phyloP scores from a whole-genome alignment of 2,329 filamentous ascomycete species.

The Colletotrichum falcatum region DNA sequence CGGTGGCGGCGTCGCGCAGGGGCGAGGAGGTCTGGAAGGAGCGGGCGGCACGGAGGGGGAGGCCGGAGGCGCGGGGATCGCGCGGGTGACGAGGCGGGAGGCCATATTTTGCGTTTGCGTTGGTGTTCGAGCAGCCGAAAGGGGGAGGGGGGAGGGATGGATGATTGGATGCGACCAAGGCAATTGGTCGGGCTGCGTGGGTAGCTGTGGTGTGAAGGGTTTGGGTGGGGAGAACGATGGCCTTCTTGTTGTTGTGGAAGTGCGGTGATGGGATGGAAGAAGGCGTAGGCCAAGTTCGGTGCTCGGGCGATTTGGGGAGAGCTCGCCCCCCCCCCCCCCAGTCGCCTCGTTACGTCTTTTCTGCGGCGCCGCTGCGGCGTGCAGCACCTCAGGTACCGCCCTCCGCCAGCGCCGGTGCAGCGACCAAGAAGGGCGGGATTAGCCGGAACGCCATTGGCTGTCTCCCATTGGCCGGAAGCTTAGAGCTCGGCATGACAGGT shows the following conservation, averaged over 20 bases:
- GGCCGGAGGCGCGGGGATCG: slow-evolving; percentile 49
- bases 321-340: background rate
- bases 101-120: slow-evolving; percentile 54
- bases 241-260: slow-evolving; percentile 5
- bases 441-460: slow-evolving; percentile 34
- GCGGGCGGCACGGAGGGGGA: slow-evolving; percentile 48
- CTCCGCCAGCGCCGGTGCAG: slow-evolving; percentile 33
- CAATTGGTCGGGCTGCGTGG: slow-evolving; percentile 1
- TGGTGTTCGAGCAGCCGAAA: slow-evolving; percentile 10
- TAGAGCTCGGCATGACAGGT: background rate
- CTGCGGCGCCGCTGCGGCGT: slow-evolving; percentile 13
- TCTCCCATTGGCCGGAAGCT: slow-evolving; percentile 26
- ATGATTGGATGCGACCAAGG: background rate
- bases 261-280: slow-evolving; percentile 18
- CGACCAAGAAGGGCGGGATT: slow-evolving; percentile 31
- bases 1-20: slow-evolving; percentile 57
- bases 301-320: slow-evolving; percentile 15
- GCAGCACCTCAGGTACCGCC: slow-evolving; percentile 35
- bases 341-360: slow-evolving; percentile 12
- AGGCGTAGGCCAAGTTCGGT: slow-evolving; percentile 24
- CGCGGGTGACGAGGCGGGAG: slow-evolving; percentile 58
- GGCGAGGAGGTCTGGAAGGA: slow-evolving; percentile 64
- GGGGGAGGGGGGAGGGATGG: background rate
- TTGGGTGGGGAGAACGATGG: background rate
- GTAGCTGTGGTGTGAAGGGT: background rate